phyloP scores from a whole-genome alignment of 805 yeast species.

The Brettanomyces sp. region DNA sequence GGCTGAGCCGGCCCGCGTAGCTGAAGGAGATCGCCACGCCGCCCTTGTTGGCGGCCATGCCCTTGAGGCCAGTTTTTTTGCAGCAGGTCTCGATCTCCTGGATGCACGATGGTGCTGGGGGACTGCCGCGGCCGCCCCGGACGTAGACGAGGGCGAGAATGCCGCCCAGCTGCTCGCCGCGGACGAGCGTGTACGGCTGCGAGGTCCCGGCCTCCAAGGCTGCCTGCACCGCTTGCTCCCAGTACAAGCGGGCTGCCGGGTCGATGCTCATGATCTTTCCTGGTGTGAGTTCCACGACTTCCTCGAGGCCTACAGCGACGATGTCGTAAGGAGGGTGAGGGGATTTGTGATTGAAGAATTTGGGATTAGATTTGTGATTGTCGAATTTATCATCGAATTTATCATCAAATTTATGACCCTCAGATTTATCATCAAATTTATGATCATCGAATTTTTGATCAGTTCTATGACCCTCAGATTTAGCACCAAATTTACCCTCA shows the following conservation, averaged over 20 bases:
- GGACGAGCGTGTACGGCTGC: slow-evolving; percentile 36
- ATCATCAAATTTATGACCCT: too few species aligned
- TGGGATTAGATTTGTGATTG: too few species aligned
- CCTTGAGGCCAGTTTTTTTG: slow-evolving; percentile 91
- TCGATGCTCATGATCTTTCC: slow-evolving; percentile 80
- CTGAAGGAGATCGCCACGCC: slow-evolving; percentile 49
- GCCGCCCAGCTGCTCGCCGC: slow-evolving; percentile 84
- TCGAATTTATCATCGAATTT: too few species aligned
- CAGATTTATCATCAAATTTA: too few species aligned
- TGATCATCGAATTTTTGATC: too few species aligned
- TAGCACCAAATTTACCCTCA: too few species aligned
- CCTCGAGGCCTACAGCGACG: slow-evolving; percentile 80
- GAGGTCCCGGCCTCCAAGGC: slow-evolving; percentile 31
- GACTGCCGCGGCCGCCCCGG: slow-evolving; percentile 25
- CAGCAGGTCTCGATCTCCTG: slow-evolving; percentile 59
- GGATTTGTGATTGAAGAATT: too few species aligned
- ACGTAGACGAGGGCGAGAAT: slow-evolving; percentile 63
- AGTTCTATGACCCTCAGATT: too few species aligned
- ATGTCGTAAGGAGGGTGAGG: slow-evolving; percentile 36
- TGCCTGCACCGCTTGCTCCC: slow-evolving; percentile 56
- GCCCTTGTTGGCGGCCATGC: slow-evolving; percentile 63
- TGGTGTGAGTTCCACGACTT: slow-evolving; percentile 74
- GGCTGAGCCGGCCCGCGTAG: slow-evolving; percentile 43
- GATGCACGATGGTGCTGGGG: slow-evolving; percentile 37
- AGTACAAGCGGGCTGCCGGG: slow-evolving; percentile 43